Percentiles rank a stretch among this genome's conserved stretches.
These are phyloP conservation scores for Cladobotryum protrusum DNA, from an alignment of 2,329 filamentous ascomycete genomes.

Conservation along the genomic window DNA sequence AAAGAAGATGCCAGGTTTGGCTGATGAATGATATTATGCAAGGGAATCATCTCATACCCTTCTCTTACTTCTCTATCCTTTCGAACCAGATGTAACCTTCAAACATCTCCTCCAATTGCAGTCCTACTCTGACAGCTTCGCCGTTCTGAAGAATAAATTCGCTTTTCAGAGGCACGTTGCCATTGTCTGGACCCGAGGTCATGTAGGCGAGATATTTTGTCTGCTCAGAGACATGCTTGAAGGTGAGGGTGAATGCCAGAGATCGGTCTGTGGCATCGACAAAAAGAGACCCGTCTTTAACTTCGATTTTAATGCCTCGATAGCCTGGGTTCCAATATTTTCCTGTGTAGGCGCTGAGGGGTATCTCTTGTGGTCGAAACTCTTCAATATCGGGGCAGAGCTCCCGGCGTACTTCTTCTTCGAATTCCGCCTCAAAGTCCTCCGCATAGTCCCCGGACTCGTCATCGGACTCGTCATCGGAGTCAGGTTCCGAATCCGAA, in stretches of 20 bases:
- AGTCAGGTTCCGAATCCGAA: too few relatives aligned
- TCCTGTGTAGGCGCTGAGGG: too few relatives aligned
- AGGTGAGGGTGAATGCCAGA: constrained; percentile 19
- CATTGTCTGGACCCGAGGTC: neutral
- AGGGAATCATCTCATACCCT: too few relatives aligned
- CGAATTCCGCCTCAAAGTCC: too few relatives aligned
- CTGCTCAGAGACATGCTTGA: constrained; percentile 16
- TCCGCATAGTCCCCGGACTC: too few relatives aligned
- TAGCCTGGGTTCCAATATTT: constrained; percentile 23
- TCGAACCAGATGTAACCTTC: constrained; percentile 7
- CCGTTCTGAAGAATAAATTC: constrained; percentile 17
- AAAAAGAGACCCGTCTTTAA: constrained; percentile 14
- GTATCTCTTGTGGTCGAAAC: too few relatives aligned
- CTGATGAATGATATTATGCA: too few relatives aligned
- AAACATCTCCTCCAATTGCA: neutral
- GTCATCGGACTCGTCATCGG: too few relatives aligned
- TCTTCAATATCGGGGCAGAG: too few relatives aligned
- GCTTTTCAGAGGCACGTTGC: constrained; percentile 3
- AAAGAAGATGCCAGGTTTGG: too few relatives aligned
- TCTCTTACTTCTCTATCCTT: neutral
- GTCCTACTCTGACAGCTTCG: neutral
- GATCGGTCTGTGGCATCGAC: constrained; percentile 24
- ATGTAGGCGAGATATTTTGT: constrained; percentile 16
- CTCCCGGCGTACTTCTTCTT: too few relatives aligned
- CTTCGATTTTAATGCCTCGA: constrained; percentile 16